A percentile compares a stretch with the other conserved stretches of the same genome.
Evolutionary conservation across 768 basidiomycete genomes (phyloP).

Genomic region (Russula dissimulans): DNA sequence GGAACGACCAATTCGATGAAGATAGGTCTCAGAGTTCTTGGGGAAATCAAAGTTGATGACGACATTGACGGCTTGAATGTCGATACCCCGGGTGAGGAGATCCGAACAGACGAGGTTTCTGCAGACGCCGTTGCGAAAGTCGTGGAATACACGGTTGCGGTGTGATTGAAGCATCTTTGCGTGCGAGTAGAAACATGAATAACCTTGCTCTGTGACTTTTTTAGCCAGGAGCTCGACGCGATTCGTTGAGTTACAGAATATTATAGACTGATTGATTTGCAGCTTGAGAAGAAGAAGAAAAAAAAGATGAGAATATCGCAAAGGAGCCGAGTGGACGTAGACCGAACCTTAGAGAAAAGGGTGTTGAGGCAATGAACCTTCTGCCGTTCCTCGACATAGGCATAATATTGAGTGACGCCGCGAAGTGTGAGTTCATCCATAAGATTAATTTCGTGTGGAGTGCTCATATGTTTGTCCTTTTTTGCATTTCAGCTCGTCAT

Average conservation of each 20-base stretch:
- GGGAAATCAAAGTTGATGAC: conserved; percentile 99
- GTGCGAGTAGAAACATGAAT: conserved; percentile 99
- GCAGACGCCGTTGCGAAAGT: conserved; percentile 97
- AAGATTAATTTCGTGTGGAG: conserved; percentile 96
- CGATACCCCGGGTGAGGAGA: conserved; percentile 96
- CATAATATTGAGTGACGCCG: conserved; percentile 99
- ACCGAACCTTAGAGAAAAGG: conserved; percentile 86
- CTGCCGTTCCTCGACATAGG: conserved; percentile 97
- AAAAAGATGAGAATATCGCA: conserved; percentile 2
- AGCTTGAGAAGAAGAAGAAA: conserved; percentile 47
- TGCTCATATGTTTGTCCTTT: conserved; percentile 92
- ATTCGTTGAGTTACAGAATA: conserved; percentile 99
- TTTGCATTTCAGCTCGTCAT: conserved; percentile 15
- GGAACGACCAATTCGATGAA: conserved; percentile 96
- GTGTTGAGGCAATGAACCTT: conserved; percentile 99
- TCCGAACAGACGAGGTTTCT: conserved; percentile 98
- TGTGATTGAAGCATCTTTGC: conserved; percentile 99
- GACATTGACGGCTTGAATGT: conserved; percentile 99
- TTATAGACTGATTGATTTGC: conserved; percentile 99
- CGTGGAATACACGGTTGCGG: conserved; percentile 99
- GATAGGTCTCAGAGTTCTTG: conserved; percentile 97
- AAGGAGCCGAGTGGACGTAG: neutral
- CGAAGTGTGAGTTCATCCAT: conserved; percentile 99
- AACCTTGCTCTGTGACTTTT: conserved; percentile 98
- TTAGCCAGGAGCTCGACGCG: conserved; percentile 98